A percentile compares a stretch with the other conserved stretches of the same genome.
Evolutionary conservation across 1,139 yeast genomes (phyloP).

Genomic region (Starmera stellimalicola): DNA sequence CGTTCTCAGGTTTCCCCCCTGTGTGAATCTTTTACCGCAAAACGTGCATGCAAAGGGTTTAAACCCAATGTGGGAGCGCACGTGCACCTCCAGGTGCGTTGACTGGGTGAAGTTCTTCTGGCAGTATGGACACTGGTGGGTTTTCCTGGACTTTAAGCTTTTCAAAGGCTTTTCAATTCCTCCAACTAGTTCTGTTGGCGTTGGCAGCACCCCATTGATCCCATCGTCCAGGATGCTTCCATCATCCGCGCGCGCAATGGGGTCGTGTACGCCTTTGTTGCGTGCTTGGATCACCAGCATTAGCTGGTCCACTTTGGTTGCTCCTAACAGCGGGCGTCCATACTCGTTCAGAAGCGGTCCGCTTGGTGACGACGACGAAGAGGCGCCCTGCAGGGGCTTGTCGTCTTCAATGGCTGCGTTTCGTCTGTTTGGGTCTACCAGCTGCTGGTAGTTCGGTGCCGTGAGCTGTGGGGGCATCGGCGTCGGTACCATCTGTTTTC

Average conservation of each 20-base stretch:
- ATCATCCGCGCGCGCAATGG: constrained; percentile 53
- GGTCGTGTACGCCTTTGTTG: constrained; percentile 60
- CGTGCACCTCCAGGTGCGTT: constrained; percentile 72
- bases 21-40: constrained; percentile 79
- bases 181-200: constrained; percentile 62
- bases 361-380: constrained; percentile 4
- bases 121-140: constrained; percentile 65
- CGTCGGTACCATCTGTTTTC: constrained; percentile 7
- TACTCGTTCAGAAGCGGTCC: constrained; percentile 28
- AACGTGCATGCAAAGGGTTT: constrained; percentile 74
- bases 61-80: constrained; percentile 67
- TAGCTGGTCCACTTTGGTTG: constrained; percentile 80
- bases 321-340: constrained; percentile 66
- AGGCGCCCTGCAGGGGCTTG: constrained; percentile 4
- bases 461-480: constrained; percentile 19
- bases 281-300: constrained; percentile 88
- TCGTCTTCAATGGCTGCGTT: constrained; percentile 3
- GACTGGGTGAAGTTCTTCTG: constrained; percentile 62
- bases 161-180: constrained; percentile 66
- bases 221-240: constrained; percentile 33
- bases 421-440: no score
- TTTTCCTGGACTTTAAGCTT: constrained; percentile 33
- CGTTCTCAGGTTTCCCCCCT: constrained; percentile 85
- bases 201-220: constrained; percentile 40
- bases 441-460: constrained; percentile 6